Conservation (phyloP, 2,329 filamentous ascomycete species). For the Davidsoniella eucalypti region DNA sequence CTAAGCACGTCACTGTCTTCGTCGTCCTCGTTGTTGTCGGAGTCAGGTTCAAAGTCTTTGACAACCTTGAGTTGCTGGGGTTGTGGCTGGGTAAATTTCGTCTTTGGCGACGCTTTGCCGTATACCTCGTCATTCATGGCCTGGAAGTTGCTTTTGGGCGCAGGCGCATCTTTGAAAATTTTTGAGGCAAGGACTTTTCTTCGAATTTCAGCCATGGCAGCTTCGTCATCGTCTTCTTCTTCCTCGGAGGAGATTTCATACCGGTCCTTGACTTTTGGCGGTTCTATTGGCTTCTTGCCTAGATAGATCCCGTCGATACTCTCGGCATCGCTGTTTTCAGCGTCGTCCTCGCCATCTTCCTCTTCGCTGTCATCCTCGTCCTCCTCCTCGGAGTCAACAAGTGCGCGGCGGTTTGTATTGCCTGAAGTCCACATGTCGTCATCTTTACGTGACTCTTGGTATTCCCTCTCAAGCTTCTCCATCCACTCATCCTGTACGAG, state of each 20-base stretch:
- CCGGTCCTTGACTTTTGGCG: conserved; percentile 33
- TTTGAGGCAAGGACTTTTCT: conserved; percentile 83
- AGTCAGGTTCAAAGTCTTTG: conserved; percentile 42
- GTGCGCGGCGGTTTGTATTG: conserved; percentile 57
- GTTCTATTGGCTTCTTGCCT: conserved; percentile 33
- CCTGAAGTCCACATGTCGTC: conserved; percentile 81
- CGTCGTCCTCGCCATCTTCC: conserved; percentile 29
- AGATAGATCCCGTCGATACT: conserved; percentile 43
- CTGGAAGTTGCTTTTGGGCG: conserved; percentile 29
- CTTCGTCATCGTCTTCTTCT: conserved; percentile 67
- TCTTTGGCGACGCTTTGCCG: conserved; percentile 21
- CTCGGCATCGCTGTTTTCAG: conserved; percentile 27
- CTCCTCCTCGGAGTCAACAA: conserved; percentile 38
- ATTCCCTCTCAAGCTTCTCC: conserved; percentile 76
- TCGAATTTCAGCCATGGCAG: conserved; percentile 81
- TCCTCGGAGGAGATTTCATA: conserved; percentile 65
- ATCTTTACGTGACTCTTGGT: conserved; percentile 58
- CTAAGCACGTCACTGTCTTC: conserved; percentile 22
- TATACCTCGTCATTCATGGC: neutral
- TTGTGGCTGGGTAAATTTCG: conserved; percentile 45
- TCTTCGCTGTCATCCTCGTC: conserved; percentile 34
- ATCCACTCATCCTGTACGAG: conserved; percentile 77
- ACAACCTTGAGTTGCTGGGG: conserved; percentile 35
- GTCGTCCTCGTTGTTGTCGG: conserved; percentile 43
- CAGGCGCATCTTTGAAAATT: conserved; percentile 42